Base-by-base conservation (phyloP, 345 rosid species). In the Punica granatum region DNA sequence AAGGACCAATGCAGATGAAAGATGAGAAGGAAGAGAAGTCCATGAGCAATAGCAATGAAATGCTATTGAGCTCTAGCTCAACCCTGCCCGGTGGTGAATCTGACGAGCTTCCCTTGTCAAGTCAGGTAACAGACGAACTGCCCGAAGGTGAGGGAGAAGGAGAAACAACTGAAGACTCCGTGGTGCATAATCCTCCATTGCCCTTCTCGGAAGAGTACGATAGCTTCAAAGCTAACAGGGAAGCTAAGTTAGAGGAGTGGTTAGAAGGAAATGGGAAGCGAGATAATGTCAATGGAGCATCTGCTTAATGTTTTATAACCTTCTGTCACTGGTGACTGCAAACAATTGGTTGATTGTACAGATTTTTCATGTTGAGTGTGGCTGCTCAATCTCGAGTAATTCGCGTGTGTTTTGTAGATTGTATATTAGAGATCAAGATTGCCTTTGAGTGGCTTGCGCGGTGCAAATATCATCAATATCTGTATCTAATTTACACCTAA, bases 221-320 rank as follows among this genome's bases (percentile, higher is more conserved):
- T 41, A 79, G 80, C 71, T 94, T 94, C 67, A 92, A 80, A 82
- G 90, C 89, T 8, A 85, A 79, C 67, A 85, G 87, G 79, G 90
- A 85, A 82, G 90, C 92, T 36, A 84, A 88, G 74, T 77, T 91
- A 36, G 82, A 89, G 77, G 90, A 86, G 70, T 94, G 98, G 96
- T 76, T 89, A 76, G 84, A 80, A 72, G 86, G 72, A 21, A 59
- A 73, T 71, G 78, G 71, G 46, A 72, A 74, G 42, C 67, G 7
- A 23, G 73, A 73, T 14, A 32, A 31, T 54, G 5, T 62, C 60
- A 54, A 60, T 61, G 71, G 28, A 25, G 48, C 61, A 30, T 26
- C 34, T 56, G 34, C 61, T 56, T 56, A 30, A 28, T 26, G 19
- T 11, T 56, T 30, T 30, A 26, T 14, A 11, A 56, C 25, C 0